These are phyloP conservation scores for Sicyos edulis DNA, from an alignment of 306 rosid genomes.

Conservation along the genomic window DNA sequence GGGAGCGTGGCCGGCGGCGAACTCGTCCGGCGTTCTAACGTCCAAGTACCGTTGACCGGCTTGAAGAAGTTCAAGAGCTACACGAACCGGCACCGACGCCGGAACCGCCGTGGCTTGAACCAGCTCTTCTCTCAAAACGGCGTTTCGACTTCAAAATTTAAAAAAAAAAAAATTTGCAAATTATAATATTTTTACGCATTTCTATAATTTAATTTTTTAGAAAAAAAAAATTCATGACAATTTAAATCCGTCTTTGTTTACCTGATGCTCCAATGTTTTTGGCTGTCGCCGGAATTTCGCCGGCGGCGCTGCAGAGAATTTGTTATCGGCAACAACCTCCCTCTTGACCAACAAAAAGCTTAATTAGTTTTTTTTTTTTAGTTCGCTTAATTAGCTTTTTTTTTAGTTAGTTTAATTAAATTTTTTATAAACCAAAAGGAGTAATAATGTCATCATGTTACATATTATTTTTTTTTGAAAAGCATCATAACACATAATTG, in stretches of 20 bases:
- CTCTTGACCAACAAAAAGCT: neutral
- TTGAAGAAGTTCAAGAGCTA: slow-evolving; percentile 75
- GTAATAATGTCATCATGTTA: too few species aligned
- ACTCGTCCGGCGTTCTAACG: slow-evolving; percentile 88
- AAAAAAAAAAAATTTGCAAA: too few species aligned
- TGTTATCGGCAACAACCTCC: neutral
- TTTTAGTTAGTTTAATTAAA: too few species aligned
- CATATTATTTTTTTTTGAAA: too few species aligned
- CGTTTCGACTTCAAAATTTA: slow-evolving; percentile 31
- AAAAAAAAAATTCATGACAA: neutral
- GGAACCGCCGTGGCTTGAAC: slow-evolving; percentile 52
- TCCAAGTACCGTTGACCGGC: slow-evolving; percentile 88
- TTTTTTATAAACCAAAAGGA: too few species aligned
- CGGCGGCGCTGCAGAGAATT: slow-evolving; percentile 5
- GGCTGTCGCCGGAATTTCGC: neutral
- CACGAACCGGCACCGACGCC: slow-evolving; percentile 79
- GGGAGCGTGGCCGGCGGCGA: slow-evolving; percentile 56
- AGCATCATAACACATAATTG: too few species aligned
- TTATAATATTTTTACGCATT: neutral
- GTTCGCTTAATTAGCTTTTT: too few species aligned
- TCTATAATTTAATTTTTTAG: neutral
- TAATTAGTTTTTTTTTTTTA: too few species aligned
- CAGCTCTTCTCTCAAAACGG: slow-evolving; percentile 38
- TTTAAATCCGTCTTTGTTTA: neutral
- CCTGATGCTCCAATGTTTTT: slow-evolving; percentile 23